A percentile compares a stretch with the other conserved stretches of the same genome.
These are phyloP conservation scores for Globomyces pollinis-pini DNA, from an alignment of 192 early-diverging fungal species.

Conservation along the genomic window DNA sequence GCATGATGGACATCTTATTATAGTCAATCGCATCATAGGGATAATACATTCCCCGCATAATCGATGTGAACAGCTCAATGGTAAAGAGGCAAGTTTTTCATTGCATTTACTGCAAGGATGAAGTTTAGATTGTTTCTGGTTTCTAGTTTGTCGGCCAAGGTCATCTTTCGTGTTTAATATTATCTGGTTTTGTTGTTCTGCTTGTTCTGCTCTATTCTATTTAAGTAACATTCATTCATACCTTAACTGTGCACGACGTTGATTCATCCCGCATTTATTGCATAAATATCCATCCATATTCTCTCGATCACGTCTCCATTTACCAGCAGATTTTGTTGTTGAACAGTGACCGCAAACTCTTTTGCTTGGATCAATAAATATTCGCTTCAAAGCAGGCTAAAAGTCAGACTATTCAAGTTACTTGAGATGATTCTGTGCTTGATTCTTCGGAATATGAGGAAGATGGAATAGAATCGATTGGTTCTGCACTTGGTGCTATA, in stretches of 20 bases:
- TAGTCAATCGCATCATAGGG: background rate
- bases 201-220: background rate
- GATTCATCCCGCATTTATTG: conserved; percentile 10
- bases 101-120: background rate
- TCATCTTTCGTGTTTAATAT: background rate
- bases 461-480: background rate
- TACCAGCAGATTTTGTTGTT: conserved; percentile 1
- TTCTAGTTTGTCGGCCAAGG: background rate
- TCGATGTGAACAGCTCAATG: background rate
- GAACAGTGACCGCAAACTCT: background rate
- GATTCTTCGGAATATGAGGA: background rate
- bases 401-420: too few species aligned
- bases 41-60: background rate
- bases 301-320: conserved; percentile 4
- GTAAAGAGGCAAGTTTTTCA: background rate
- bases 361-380: background rate
- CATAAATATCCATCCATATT: background rate
- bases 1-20: background rate
- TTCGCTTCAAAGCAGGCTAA: too few species aligned
- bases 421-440: too few species aligned
- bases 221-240: background rate
- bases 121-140: background rate
- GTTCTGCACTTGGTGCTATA: background rate
- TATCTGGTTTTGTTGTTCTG: background rate
- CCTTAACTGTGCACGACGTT: conserved; percentile 1